phyloP scores from a whole-genome alignment of 257 asterid species.

The Rubia yunnanensis region DNA sequence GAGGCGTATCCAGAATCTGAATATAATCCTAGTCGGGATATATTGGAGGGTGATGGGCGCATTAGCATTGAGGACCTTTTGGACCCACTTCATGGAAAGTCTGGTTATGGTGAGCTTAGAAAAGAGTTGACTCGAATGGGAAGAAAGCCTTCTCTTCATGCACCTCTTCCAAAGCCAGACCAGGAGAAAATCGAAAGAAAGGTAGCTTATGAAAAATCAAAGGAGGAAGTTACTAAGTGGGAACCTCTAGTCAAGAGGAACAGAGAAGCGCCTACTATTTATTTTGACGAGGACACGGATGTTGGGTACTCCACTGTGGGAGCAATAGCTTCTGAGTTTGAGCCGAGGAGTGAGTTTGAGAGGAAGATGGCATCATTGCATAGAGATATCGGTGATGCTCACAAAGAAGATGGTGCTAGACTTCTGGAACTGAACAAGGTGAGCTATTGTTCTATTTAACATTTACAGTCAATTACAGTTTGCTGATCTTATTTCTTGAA shows the following conservation, averaged over 20 bases:
- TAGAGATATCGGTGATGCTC: constrained; percentile 72
- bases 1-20: constrained; percentile 95
- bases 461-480: neutral
- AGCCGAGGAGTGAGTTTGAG: constrained; percentile 88
- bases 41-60: constrained; percentile 62
- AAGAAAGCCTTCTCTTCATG: constrained; percentile 42
- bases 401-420: constrained; percentile 76
- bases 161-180: constrained; percentile 64
- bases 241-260: constrained; percentile 74
- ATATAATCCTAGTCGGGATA: constrained; percentile 64
- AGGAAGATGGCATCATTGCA: constrained; percentile 68
- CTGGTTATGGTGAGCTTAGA: constrained; percentile 49
- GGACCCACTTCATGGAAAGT: constrained; percentile 54
- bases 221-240: constrained; percentile 74
- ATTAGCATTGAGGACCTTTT: constrained; percentile 66
- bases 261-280: constrained; percentile 83
- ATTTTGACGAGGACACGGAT: constrained; percentile 58
- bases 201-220: constrained; percentile 51
- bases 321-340: constrained; percentile 82
- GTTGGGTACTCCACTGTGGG: constrained; percentile 74
- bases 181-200: constrained; percentile 53
- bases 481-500: neutral
- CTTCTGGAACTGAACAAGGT: constrained; percentile 94
- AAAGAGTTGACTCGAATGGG: constrained; percentile 41
- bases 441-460: constrained; percentile 4